Conservation (phyloP, 2,329 filamentous ascomycete genomes). For the Botrytis pseudocinerea region DNA sequence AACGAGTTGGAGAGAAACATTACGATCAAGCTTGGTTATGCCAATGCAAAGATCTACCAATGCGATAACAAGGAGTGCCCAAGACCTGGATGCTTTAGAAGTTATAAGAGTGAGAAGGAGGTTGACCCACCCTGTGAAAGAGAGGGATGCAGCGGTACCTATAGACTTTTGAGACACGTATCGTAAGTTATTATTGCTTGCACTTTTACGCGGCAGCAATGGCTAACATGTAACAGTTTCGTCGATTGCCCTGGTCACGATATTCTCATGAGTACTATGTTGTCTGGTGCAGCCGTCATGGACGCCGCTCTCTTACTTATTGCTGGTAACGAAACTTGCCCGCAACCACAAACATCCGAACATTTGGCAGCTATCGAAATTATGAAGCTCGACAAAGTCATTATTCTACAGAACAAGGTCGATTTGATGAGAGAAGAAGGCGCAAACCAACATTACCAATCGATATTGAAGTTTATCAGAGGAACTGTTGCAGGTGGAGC, state of each 20-base stretch:
- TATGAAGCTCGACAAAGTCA: conserved; percentile 99
- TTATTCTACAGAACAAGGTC: conserved; percentile 99
- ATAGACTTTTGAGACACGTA: conserved; percentile 86
- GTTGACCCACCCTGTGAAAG: conserved; percentile 94
- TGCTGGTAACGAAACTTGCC: conserved; percentile 97
- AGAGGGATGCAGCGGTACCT: conserved; percentile 84
- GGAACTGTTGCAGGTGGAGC: conserved; percentile 94
- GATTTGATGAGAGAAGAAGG: conserved; percentile 97
- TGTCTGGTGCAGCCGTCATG: conserved; percentile 99
- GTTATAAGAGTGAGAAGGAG: conserved; percentile 99
- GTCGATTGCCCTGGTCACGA: conserved; percentile 99
- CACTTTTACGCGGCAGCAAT: conserved; percentile 11
- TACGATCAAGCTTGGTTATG: conserved; percentile 99
- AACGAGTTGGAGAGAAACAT: conserved; percentile 99
- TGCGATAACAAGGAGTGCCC: conserved; percentile 92
- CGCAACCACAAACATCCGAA: conserved; percentile 97
- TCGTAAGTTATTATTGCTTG: conserved; percentile 61
- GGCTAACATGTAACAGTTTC: conserved; percentile 60
- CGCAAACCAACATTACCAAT: conserved; percentile 91
- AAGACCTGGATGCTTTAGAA: conserved; percentile 90
- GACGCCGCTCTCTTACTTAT: conserved; percentile 95
- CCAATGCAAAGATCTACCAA: conserved; percentile 99
- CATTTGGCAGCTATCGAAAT: conserved; percentile 99
- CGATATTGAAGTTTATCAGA: conserved; percentile 96
- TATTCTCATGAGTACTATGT: conserved; percentile 99